Conservation (phyloP, 352 stramenopile genomes). For the Pythium scleroteichum region DNA sequence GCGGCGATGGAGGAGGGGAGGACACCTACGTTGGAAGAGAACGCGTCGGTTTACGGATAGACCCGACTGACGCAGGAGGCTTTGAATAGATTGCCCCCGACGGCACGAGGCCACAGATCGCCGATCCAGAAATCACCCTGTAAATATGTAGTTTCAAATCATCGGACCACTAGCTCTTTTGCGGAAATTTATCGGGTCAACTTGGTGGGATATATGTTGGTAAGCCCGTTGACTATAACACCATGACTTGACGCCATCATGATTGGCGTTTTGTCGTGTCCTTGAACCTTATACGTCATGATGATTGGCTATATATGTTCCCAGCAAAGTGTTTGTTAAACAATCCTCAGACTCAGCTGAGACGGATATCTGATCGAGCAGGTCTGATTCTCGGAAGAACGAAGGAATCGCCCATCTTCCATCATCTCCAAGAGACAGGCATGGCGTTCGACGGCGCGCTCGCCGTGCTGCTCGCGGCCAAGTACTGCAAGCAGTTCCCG, state of each 20-base stretch:
- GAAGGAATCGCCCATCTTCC: neutral
- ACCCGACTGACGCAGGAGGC: slow-evolving; percentile 11
- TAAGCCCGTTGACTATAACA: neutral
- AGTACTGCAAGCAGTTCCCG: slow-evolving; percentile 69
- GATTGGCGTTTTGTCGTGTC: slow-evolving; percentile 6
- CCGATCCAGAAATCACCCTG: slow-evolving; percentile 1
- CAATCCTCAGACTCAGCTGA: slow-evolving; percentile 5
- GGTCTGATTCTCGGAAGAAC: slow-evolving; percentile 15
- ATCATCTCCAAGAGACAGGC: too few species aligned
- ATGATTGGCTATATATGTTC: slow-evolving; percentile 1
- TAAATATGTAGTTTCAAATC: neutral
- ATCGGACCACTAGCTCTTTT: too few species aligned
- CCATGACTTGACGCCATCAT: slow-evolving; percentile 5
- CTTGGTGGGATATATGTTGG: neutral
- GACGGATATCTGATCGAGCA: slow-evolving; percentile 2
- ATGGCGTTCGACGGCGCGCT: slow-evolving; percentile 51
- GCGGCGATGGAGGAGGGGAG: slow-evolving; percentile 1
- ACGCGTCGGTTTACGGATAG: slow-evolving; percentile 6
- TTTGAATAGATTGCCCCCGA: slow-evolving; percentile 14
- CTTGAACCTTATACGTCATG: slow-evolving; percentile 3
- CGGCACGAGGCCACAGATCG: slow-evolving; percentile 23
- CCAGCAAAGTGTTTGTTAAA: neutral
- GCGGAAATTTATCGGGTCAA: slow-evolving; percentile 3
- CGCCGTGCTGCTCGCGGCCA: slow-evolving; percentile 74
- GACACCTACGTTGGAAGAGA: slow-evolving; percentile 8